Evolutionary conservation across 2,329 filamentous ascomycete genomes (phyloP).

Genomic region (Stagonosporopsis rhizophila): DNA sequence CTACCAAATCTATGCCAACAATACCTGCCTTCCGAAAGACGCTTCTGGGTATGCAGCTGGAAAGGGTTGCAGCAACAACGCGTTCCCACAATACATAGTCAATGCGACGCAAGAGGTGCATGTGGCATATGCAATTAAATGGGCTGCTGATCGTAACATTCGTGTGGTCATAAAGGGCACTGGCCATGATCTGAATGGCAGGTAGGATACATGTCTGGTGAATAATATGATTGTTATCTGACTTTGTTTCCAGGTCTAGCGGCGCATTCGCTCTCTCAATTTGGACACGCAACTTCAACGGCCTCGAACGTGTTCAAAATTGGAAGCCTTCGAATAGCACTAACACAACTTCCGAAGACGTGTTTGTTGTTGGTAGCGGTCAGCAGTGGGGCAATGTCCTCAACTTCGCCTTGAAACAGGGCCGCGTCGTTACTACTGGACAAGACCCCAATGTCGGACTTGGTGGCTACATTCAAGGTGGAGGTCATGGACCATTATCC

Average conservation of each 20-base stretch:
- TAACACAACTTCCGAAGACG: slow-evolving; percentile 18
- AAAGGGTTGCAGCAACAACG: slow-evolving; percentile 39
- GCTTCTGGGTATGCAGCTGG: slow-evolving; percentile 30
- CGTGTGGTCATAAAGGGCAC: slow-evolving; percentile 23
- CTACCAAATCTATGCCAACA: slow-evolving; percentile 42
- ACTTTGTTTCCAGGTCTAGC: slow-evolving; percentile 18
- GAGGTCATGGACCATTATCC: slow-evolving; percentile 60
- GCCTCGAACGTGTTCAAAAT: slow-evolving; percentile 7
- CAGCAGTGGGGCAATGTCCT: slow-evolving; percentile 18
- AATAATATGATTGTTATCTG: not conserved
- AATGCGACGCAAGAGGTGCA: slow-evolving; percentile 43
- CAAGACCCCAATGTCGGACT: slow-evolving; percentile 54
- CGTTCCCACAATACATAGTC: slow-evolving; percentile 44
- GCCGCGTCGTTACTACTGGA: slow-evolving; percentile 13
- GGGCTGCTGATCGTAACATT: slow-evolving; percentile 22
- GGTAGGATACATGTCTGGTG: not conserved
- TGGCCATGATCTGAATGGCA: slow-evolving; percentile 21
- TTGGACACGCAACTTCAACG: slow-evolving; percentile 31
- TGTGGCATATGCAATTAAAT: slow-evolving; percentile 36
- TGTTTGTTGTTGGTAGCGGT: slow-evolving; percentile 30
- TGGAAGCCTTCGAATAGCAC: slow-evolving; percentile 6
- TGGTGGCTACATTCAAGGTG: slow-evolving; percentile 50
- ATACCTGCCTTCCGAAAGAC: slow-evolving; percentile 43
- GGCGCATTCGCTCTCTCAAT: slow-evolving; percentile 25
- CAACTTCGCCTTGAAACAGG: not conserved